These are phyloP conservation scores for Lichenothelia convexa DNA, from an alignment of 495 filamentous ascomycete genomes.

Conservation along the genomic window DNA sequence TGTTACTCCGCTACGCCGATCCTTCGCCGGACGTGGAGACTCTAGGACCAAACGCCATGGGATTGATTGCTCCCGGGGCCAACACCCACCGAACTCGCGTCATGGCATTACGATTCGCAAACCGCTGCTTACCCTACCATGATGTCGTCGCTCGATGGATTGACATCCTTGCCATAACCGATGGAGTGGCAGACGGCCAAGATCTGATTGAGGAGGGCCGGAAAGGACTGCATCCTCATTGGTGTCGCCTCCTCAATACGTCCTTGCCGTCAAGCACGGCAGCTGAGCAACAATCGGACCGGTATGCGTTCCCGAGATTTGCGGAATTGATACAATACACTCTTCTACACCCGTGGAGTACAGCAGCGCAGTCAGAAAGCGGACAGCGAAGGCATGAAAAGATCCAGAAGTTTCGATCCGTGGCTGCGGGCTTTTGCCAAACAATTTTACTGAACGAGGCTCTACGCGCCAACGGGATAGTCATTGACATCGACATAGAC, in stretches of 20 bases:
- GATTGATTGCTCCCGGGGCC: conserved; percentile 4
- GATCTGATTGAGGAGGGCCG: conserved; percentile 81
- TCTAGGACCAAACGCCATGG: conserved; percentile 7
- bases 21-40: conserved; percentile 10
- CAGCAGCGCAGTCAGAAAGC: too few relatives aligned
- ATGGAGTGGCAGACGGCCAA: conserved; percentile 35
- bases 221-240: conserved; percentile 71
- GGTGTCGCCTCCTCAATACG: conserved; percentile 40
- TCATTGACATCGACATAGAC: conserved; percentile 49
- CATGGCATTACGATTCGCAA: conserved; percentile 74
- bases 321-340: background rate
- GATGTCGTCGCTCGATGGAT: conserved; percentile 76
- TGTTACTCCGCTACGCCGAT: conserved; percentile 18
- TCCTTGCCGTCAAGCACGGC: background rate
- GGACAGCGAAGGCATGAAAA: background rate
- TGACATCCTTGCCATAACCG: conserved; percentile 54
- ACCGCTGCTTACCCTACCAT: conserved; percentile 64
- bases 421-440: conserved; percentile 42
- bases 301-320: background rate
- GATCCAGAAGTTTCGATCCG: background rate
- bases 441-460: conserved; percentile 59
- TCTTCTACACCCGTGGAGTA: background rate
- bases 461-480: conserved; percentile 30
- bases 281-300: background rate
- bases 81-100: conserved; percentile 46